These are phyloP conservation scores for Russula olivacea DNA, from an alignment of 768 basidiomycete species.

Conservation along the genomic window DNA sequence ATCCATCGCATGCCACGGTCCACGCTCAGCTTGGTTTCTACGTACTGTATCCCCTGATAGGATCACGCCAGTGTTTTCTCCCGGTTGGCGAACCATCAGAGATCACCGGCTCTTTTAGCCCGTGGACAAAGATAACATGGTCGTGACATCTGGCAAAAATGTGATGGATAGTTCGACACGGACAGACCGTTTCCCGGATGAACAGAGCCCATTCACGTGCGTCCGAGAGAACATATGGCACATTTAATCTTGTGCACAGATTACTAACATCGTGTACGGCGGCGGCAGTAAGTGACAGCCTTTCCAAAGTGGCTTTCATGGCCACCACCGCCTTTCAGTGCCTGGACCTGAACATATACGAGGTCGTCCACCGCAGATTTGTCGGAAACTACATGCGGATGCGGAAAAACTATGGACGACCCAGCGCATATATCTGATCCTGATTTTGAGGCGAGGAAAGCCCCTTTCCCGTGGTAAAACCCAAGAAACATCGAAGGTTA, in stretches of 20 bases:
- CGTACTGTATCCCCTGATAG: not conserved
- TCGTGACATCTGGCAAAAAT: not conserved
- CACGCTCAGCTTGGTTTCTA: not conserved
- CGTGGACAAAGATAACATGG: not conserved
- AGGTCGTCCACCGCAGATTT: not conserved
- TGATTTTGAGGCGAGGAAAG: not conserved
- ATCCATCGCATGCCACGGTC: not conserved
- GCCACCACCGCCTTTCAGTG: not conserved
- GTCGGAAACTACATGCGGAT: not conserved
- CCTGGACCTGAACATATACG: not conserved
- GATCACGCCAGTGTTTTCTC: not conserved
- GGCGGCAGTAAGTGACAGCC: not conserved
- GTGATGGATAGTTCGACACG: not conserved
- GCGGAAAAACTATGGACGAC: not conserved
- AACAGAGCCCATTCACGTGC: not conserved
- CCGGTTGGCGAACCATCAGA: not conserved
- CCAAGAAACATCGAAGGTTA: conserved; percentile 2
- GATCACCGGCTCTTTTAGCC: not conserved
- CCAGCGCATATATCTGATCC: not conserved
- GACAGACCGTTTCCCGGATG: not conserved
- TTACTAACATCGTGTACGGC: not conserved
- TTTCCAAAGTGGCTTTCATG: conserved; percentile 1
- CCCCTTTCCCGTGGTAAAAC: not conserved
- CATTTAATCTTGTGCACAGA: not conserved
- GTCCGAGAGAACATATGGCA: not conserved